phyloP scores from a whole-genome alignment of 2,329 filamentous ascomycete species.

The Cytospora piceae region DNA sequence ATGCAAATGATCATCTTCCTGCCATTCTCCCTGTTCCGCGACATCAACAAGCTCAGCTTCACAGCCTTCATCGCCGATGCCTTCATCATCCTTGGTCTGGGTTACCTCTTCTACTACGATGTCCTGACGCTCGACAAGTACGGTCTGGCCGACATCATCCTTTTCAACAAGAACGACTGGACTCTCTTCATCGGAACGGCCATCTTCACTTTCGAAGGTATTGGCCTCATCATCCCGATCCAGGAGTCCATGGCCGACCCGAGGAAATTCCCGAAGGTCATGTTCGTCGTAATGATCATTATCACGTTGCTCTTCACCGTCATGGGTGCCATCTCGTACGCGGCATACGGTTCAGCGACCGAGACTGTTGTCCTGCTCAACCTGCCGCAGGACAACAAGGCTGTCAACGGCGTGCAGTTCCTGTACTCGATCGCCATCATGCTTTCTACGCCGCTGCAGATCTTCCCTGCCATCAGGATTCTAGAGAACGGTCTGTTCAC shows the following conservation, averaged over 20 bases:
- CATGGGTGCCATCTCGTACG: constrained; percentile 93
- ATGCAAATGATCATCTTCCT: constrained; percentile 96
- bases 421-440: constrained; percentile 98
- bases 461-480: constrained; percentile 97
- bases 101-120: constrained; percentile 96
- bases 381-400: constrained; percentile 90
- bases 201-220: constrained; percentile 98
- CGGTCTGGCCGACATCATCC: constrained; percentile 81
- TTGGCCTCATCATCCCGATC: constrained; percentile 96
- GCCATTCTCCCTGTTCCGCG: constrained; percentile 88
- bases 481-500: constrained; percentile 94
- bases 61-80: constrained; percentile 91
- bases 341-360: constrained; percentile 91
- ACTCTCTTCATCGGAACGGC: constrained; percentile 98
- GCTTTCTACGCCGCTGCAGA: constrained; percentile 90
- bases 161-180: constrained; percentile 92
- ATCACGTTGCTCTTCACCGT: constrained; percentile 89
- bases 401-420: constrained; percentile 95
- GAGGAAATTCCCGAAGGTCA: constrained; percentile 84
- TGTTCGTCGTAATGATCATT: constrained; percentile 90
- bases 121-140: constrained; percentile 77
- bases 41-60: constrained; percentile 96
- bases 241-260: constrained; percentile 96
- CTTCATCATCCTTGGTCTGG: constrained; percentile 89
- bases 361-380: constrained; percentile 97